These are phyloP conservation scores for Apiospora arundinis DNA, from an alignment of 2,329 filamentous ascomycete species.

Conservation along the genomic window DNA sequence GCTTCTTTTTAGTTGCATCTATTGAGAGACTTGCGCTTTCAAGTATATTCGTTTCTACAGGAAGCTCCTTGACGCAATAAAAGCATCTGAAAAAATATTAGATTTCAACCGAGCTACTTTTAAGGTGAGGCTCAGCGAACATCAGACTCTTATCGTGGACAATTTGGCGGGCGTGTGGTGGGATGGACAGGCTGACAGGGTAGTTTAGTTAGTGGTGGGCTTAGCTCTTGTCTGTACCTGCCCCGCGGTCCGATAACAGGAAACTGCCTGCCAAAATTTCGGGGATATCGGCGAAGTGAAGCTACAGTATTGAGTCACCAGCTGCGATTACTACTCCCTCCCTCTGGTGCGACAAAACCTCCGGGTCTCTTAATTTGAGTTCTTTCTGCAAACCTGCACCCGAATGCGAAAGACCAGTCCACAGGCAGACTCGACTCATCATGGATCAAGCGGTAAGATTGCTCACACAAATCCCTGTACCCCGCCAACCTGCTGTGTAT, in stretches of 20 bases:
- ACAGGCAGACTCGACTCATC: not conserved
- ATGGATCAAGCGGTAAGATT: constrained; percentile 26
- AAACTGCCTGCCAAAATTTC: constrained; percentile 18
- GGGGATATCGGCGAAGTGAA: not conserved
- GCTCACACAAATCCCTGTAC: not conserved
- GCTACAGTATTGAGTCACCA: not conserved
- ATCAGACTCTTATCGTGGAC: not conserved
- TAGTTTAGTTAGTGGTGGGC: not conserved
- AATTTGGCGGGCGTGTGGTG: not conserved
- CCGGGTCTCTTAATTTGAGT: not conserved
- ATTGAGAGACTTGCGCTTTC: too few species aligned
- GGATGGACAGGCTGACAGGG: not conserved
- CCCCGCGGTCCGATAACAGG: constrained; percentile 21
- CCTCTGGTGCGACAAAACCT: not conserved
- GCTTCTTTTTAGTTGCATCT: too few species aligned
- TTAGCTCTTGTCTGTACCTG: constrained; percentile 10
- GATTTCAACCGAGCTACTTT: not conserved
- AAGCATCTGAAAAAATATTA: not conserved
- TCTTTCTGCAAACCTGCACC: not conserved
- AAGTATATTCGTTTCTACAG: too few species aligned
- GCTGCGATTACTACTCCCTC: not conserved
- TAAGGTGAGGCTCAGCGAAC: not conserved
- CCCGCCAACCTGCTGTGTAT: constrained; percentile 11
- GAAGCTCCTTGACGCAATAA: not conserved
- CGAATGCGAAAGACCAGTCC: not conserved